Conservation (phyloP, 1,284 basidiomycete genomes). For the Apiotrichum mycotoxinovorans region DNA sequence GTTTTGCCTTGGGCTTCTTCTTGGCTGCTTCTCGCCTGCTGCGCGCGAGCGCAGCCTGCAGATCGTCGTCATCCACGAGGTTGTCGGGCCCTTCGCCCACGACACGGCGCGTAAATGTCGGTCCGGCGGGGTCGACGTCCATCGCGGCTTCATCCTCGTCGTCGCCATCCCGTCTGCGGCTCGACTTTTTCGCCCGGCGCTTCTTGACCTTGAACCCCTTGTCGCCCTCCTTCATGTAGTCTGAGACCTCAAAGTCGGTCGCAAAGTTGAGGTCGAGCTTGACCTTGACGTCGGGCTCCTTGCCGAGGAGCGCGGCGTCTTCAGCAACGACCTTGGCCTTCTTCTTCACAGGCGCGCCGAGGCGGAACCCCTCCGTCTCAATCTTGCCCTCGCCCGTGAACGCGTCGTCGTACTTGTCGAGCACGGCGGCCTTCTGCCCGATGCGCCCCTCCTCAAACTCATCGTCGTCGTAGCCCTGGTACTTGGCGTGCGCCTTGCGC, state of each 20-base stretch:
- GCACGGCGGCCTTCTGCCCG: constrained; percentile 74
- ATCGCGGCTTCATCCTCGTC: constrained; percentile 63
- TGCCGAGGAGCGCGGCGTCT: constrained; percentile 54
- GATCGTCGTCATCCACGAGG: constrained; percentile 97
- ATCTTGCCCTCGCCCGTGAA: constrained; percentile 59
- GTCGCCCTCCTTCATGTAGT: constrained; percentile 89
- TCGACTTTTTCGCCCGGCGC: constrained; percentile 61
- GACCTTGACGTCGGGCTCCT: constrained; percentile 36
- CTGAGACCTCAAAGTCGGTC: constrained; percentile 81
- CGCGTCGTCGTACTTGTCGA: constrained; percentile 93
- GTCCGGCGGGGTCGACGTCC: constrained; percentile 68
- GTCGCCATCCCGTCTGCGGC: constrained; percentile 63
- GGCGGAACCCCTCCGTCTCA: constrained; percentile 65
- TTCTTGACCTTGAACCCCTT: constrained; percentile 91
- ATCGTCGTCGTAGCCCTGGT: constrained; percentile 95
- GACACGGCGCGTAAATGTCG: constrained; percentile 40
- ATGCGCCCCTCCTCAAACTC: constrained; percentile 69
- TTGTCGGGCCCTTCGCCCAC: constrained; percentile 69
- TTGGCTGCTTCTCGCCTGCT: constrained; percentile 76
- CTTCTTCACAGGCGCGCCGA: constrained; percentile 56
- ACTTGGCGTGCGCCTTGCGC: constrained; percentile 75
- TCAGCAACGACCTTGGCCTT: constrained; percentile 53
- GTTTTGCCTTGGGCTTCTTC: constrained; percentile 71
- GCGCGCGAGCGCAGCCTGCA: constrained; percentile 86
- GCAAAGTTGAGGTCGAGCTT: constrained; percentile 81